Conservation (phyloP, 2,329 filamentous ascomycete species). For the Fusarium sp. region DNA sequence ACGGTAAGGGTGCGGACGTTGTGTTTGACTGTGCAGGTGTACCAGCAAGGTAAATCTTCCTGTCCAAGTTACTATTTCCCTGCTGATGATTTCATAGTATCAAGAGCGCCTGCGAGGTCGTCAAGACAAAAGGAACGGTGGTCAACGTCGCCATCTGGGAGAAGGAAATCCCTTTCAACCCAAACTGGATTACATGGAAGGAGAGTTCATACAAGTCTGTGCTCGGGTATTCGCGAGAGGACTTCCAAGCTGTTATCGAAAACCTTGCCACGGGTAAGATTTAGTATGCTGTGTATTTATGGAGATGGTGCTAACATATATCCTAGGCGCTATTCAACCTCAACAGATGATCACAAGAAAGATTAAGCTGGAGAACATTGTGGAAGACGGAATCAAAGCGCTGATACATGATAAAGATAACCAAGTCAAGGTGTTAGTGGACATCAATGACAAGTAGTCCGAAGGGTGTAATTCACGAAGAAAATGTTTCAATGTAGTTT, state of each 20-base stretch:
- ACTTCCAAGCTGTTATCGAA: constrained; percentile 69
- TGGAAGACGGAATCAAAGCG: constrained; percentile 68
- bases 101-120: constrained; percentile 59
- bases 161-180: constrained; percentile 51
- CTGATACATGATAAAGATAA: constrained; percentile 71
- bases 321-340: constrained; percentile 62
- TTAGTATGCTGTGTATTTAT: fast-evolving
- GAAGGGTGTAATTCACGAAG: not conserved
- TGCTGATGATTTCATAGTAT: constrained; percentile 22
- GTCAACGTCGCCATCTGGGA: constrained; percentile 77
- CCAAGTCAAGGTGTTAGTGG: constrained; percentile 73
- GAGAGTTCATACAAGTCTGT: constrained; percentile 47
- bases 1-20: constrained; percentile 65
- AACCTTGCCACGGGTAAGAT: constrained; percentile 45
- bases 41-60: constrained; percentile 32
- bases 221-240: constrained; percentile 48
- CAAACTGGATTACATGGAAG: constrained; percentile 47
- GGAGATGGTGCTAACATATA: constrained; percentile 17
- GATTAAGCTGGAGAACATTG: constrained; percentile 67
- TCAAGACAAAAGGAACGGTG: constrained; percentile 66
- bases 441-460: constrained; percentile 49
- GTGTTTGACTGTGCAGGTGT: constrained; percentile 74
- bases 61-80: fast-evolving
- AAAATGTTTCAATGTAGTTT: not conserved
- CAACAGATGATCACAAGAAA: constrained; percentile 71